These are phyloP conservation scores for Cystobasidium pallidum DNA, from an alignment of 1,284 basidiomycete species.

Conservation along the genomic window DNA sequence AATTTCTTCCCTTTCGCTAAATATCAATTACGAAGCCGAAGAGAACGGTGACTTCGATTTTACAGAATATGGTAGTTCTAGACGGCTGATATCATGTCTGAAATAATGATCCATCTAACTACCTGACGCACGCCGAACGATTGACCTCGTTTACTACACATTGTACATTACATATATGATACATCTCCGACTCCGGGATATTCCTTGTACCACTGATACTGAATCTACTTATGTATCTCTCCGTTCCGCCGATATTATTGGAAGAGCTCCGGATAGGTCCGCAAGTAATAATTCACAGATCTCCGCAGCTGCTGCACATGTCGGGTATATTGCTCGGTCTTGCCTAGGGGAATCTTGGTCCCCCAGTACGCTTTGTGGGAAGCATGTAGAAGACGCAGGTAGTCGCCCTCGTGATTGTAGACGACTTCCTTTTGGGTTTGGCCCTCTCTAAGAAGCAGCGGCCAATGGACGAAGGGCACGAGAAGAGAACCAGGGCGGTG, in stretches of 20 bases:
- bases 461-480: constrained; percentile 11
- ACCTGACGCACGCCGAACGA: too few species aligned
- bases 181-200: too few species aligned
- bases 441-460: not conserved
- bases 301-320: not conserved
- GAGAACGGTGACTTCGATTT: too few species aligned
- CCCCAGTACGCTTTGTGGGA: constrained; percentile 6
- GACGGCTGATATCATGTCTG: too few species aligned
- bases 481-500: constrained; percentile 6
- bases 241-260: not conserved
- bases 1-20: constrained; percentile 16
- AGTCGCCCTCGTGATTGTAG: not conserved
- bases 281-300: constrained; percentile 11
- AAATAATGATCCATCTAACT: too few species aligned
- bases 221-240: not conserved
- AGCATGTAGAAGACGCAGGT: constrained; percentile 4
- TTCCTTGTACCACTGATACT: not conserved
- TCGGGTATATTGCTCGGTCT: not conserved
- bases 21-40: too few species aligned
- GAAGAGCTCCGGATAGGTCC: constrained; percentile 3
- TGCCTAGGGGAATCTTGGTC: not conserved
- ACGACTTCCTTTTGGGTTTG: not conserved
- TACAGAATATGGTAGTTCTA: too few species aligned
- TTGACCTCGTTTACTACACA: too few species aligned
- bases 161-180: too few species aligned